Conservation (phyloP, 805 yeast genomes). For the Wickerhamiella vanderwaltii region DNA sequence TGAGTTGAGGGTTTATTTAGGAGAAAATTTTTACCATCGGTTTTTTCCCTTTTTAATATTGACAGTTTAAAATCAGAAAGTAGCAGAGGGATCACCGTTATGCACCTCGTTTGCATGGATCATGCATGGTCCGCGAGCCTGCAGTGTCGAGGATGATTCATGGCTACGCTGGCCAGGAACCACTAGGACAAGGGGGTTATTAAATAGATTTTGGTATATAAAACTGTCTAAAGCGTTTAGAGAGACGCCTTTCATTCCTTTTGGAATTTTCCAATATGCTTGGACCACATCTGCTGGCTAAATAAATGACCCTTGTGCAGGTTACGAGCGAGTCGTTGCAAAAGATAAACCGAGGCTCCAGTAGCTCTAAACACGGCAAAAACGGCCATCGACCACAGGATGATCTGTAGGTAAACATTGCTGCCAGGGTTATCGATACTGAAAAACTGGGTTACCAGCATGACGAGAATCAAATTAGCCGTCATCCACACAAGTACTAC, state of each 20-base stretch:
- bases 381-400: slow-evolving; percentile 85
- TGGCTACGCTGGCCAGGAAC: too few relatives aligned
- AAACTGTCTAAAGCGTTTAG: neutral
- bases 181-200: too few relatives aligned
- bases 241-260: neutral
- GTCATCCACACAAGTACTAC: slow-evolving; percentile 95
- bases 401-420: slow-evolving; percentile 69
- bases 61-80: too few relatives aligned
- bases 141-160: too few relatives aligned
- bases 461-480: slow-evolving; percentile 63
- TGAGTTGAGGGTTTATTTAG: too few relatives aligned
- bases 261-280: slow-evolving; percentile 9
- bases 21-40: too few relatives aligned
- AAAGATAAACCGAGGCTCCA: slow-evolving; percentile 66
- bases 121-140: too few relatives aligned
- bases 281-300: slow-evolving; percentile 14
- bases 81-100: too few relatives aligned
- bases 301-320: slow-evolving; percentile 21
- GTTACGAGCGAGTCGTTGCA: slow-evolving; percentile 28
- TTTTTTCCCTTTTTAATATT: too few relatives aligned
- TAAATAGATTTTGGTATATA: neutral
- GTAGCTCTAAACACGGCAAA: slow-evolving; percentile 69
- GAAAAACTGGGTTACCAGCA: slow-evolving; percentile 80
- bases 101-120: too few relatives aligned
- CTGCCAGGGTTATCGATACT: slow-evolving; percentile 49